Conservation (phyloP, 768 basidiomycete species). For the Tylopilus sp. region DNA sequence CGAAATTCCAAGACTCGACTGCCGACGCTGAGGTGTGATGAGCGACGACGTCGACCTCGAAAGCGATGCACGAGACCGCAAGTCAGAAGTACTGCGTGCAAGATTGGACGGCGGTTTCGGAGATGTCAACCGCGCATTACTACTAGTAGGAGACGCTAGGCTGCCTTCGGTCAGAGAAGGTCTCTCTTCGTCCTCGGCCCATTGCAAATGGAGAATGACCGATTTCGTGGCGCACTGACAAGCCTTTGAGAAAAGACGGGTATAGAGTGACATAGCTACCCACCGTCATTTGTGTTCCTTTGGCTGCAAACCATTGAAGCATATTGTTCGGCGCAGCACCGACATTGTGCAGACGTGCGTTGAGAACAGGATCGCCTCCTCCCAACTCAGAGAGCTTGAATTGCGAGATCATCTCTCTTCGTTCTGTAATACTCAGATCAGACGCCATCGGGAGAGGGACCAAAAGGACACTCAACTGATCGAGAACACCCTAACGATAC, state of each 20-base stretch:
- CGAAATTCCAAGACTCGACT: slow-evolving; percentile 32
- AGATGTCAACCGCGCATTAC: slow-evolving; percentile 23
- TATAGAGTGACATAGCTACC: slow-evolving; percentile 18
- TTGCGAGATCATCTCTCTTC: slow-evolving; percentile 88
- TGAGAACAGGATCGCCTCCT: slow-evolving; percentile 60
- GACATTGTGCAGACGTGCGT: slow-evolving; percentile 68
- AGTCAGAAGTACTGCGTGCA: slow-evolving; percentile 15
- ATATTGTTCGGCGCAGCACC: slow-evolving; percentile 82
- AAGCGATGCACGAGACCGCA: slow-evolving; percentile 49
- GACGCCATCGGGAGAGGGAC: not conserved
- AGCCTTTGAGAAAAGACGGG: not conserved
- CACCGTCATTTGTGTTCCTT: slow-evolving; percentile 88
- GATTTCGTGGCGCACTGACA: slow-evolving; percentile 84
- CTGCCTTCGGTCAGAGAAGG: slow-evolving; percentile 13
- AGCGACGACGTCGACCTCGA: slow-evolving; percentile 51
- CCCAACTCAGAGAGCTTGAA: slow-evolving; percentile 83
- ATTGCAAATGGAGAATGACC: slow-evolving; percentile 79
- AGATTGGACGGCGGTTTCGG: slow-evolving; percentile 24
- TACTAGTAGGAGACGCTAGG: slow-evolving; percentile 25
- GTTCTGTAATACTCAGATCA: slow-evolving; percentile 33
- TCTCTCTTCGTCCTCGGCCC: slow-evolving; percentile 63
- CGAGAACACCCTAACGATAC: slow-evolving; percentile 85
- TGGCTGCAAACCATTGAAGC: slow-evolving; percentile 93
- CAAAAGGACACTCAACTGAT: slow-evolving; percentile 57
- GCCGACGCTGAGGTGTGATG: slow-evolving; percentile 39